Base-by-base conservation (phyloP, 495 filamentous ascomycete species). In the Lepraria neglecta region DNA sequence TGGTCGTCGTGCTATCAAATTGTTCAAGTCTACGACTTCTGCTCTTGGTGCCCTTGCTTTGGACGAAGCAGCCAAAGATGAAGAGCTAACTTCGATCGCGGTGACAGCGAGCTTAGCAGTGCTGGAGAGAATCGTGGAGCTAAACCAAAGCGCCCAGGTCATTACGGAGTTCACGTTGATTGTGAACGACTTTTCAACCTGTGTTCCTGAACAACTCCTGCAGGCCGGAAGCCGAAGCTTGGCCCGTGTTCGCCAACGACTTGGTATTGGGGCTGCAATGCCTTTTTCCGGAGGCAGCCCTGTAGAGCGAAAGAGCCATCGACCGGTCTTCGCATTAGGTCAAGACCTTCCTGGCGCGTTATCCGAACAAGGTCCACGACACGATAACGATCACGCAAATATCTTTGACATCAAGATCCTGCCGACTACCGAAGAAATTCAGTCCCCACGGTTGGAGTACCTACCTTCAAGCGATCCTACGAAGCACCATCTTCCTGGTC, bases 331-430 rank as follows among this genome's bases (percentile, higher is more conserved):
- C 46, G 40, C 59, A 52, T 6, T 68, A 15, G 28, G 47, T 31
- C 43, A 45, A 63, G 66, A 68, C 56, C 51, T 66, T n/a, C 64
- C 64, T 55, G 66, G 66, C 9, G 31, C 12, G 1, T 40, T 68
- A 1, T 68, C 63, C 3, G 43, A 57, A 6, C 65, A 65, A 1
- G 71, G 73, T n/a, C 66, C 67, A 27, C 76, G 87, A 4, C 87
- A 91, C 60, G 80, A 88, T 68, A 91, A 90, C 65, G 87, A 90
- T 68, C 70, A 82, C 51, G 75, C 69, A 0, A 71, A 80, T 65
- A 87, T 89, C 57, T 60, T 65, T n/a, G 65, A 84, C 4, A 85
- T 90, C 46, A 69, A 72, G 48, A 83, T 89, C 46, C 68, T 90
- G 21, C 87, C 87, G 0, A 88, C 85, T 0, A 72, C 72, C 4